A percentile compares a stretch with the other conserved stretches of the same genome.
These are phyloP conservation scores for Simmondsia chinensis DNA, from an alignment of 148 eudicot genomes.

Conservation along the genomic window DNA sequence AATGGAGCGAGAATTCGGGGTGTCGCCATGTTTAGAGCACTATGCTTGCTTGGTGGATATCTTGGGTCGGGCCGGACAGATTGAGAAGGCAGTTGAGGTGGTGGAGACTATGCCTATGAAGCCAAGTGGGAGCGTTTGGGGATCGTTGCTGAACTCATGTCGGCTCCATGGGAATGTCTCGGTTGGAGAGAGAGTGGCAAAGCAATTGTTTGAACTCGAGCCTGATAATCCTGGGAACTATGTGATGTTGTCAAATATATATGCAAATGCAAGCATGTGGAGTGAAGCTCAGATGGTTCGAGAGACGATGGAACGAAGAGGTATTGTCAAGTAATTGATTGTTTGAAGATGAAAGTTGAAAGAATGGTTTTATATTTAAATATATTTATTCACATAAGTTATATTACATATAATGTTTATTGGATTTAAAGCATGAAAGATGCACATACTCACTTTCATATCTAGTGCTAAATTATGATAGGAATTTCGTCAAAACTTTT, in stretches of 20 bases:
- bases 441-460: no score
- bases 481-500: no score
- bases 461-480: no score
- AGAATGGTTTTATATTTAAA: no score
- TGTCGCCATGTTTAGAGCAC: conserved; percentile 26
- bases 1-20: conserved; percentile 21
- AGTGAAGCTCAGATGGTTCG: conserved; percentile 20
- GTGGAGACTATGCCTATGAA: conserved; percentile 30
- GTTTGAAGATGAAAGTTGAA: no score
- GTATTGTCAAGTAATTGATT: no score
- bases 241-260: conserved; percentile 30
- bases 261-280: conserved; percentile 38
- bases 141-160: conserved; percentile 32
- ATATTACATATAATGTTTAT: no score
- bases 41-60: conserved; percentile 43
- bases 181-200: conserved; percentile 23
- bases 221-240: conserved; percentile 31
- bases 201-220: conserved; percentile 22
- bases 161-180: conserved; percentile 22
- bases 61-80: conserved; percentile 31
- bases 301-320: conserved; percentile 30
- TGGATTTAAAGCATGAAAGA: no score
- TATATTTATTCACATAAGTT: no score
- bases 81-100: conserved; percentile 23
- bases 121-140: conserved; percentile 38